Percentiles rank a stretch among this genome's conserved stretches.
These are phyloP conservation scores for Paecilomyces sp. DNA, from an alignment of 2,329 filamentous ascomycete genomes.

Conservation along the genomic window DNA sequence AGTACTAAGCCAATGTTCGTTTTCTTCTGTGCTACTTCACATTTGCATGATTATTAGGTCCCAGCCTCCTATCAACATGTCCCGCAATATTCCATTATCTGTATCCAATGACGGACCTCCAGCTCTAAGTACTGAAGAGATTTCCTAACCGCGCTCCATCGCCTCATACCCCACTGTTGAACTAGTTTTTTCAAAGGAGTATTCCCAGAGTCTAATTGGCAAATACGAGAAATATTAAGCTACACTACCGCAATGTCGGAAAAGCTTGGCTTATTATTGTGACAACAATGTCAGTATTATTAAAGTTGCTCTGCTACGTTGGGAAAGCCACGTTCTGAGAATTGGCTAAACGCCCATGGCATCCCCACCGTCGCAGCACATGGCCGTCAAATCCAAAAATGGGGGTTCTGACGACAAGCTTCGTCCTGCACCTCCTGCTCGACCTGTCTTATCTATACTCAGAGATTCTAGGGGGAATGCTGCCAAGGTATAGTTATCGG, in stretches of 20 bases:
- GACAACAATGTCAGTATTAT: neutral
- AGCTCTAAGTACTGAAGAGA: neutral
- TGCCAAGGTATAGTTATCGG: neutral
- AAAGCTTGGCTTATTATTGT: neutral
- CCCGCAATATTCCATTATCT: conserved; percentile 6
- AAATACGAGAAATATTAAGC: neutral
- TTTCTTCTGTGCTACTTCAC: neutral
- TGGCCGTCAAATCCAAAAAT: neutral
- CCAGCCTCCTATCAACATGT: conserved; percentile 14
- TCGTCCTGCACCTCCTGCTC: neutral
- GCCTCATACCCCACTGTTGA: neutral
- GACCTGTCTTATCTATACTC: neutral
- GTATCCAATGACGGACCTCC: neutral
- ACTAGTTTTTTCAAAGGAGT: neutral
- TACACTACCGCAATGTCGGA: neutral
- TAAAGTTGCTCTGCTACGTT: neutral
- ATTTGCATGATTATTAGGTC: conserved; percentile 9
- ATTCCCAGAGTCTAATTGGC: neutral
- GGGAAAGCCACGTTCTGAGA: neutral
- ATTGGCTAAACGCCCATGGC: no score
- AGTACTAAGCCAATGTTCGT: neutral
- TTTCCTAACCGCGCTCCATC: neutral
- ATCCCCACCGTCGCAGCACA: neutral
- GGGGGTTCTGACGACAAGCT: neutral
- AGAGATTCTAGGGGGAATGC: neutral